Evolutionary conservation across 139 green algal genomes (phyloP).

Genomic region (Picochlorum sp.): DNA sequence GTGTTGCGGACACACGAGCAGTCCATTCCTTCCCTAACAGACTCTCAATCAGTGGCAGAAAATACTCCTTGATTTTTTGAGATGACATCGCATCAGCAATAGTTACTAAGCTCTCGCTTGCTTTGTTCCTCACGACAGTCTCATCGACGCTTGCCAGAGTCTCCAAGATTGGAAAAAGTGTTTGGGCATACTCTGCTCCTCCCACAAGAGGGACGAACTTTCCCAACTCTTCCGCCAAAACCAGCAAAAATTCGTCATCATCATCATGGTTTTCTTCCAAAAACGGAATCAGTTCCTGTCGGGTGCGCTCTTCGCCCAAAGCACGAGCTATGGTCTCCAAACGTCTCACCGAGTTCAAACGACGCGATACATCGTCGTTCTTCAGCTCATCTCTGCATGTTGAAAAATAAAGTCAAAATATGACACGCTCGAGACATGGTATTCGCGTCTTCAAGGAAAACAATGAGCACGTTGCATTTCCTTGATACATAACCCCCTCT

Average conservation of each 20-base stretch:
- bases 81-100: constrained; percentile 68
- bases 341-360: constrained; percentile 85
- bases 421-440: too few species aligned
- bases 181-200: constrained; percentile 61
- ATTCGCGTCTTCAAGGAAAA: background rate
- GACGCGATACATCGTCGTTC: constrained; percentile 86
- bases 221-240: constrained; percentile 93
- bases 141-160: constrained; percentile 90
- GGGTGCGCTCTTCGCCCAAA: constrained; percentile 87
- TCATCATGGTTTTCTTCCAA: constrained; percentile 92
- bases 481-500: background rate
- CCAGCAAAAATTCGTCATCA: constrained; percentile 88
- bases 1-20: constrained; percentile 80
- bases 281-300: constrained; percentile 96
- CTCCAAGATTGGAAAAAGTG: constrained; percentile 88
- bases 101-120: constrained; percentile 77
- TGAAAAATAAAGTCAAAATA: background rate
- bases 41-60: constrained; percentile 71
- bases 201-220: constrained; percentile 91
- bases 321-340: constrained; percentile 89
- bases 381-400: constrained; percentile 77
- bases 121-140: constrained; percentile 94
- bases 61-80: constrained; percentile 55
- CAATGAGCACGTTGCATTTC: background rate
- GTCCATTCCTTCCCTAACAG: constrained; percentile 92